Evolutionary conservation across 495 filamentous ascomycete genomes (phyloP), one percentile per base, ranked within the genome.

Genomic region (Amphirosellinia nigrospora): DNA sequence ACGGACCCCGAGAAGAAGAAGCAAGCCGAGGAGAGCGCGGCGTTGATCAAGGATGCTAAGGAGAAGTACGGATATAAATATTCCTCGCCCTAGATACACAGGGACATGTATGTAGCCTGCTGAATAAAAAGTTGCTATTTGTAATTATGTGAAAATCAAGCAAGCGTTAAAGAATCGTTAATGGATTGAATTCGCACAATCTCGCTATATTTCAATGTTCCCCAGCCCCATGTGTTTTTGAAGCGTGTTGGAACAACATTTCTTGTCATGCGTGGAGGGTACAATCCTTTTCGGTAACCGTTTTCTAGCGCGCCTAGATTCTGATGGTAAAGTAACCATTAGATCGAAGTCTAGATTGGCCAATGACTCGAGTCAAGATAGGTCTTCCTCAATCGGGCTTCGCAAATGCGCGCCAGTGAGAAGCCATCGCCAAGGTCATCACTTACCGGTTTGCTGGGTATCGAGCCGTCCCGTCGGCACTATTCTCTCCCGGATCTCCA

Each of bases 1-100:
- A 53, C 68, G 34, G 80, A 82, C 43, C 74, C 71, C 2, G 73
- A 74, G 72, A 60, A 64, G 60, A 73, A 72, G 72, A 67, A 71
- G 66, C 60, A 69, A 68, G 66, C 69, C 9, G 71, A 70, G 53
- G 70, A 74, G 71, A 19, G 32, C 19, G 21, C 30, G 63, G 70
- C 62, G 70, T 50, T 77, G 48, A 46, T 82, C 15, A 69, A 70
- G 0, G 75, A 77, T 53, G 66, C 71, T 0, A 80, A 83, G 77
- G 78, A 74, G 70, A 73, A 81, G 71, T 82, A 79, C 39, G 77
- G 75, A 5, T 81, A 82, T 45, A 79, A 81, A 69, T 82, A 81
- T 36, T 21, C 73, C 9, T 80, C 80, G 23, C 80, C 80, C 61
- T 81, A 69, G 56, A 55, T 21, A 59, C 9, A 9, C 34, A 23